Percentiles rank a stretch among this genome's conserved stretches.
phyloP scores from a whole-genome alignment of 805 yeast species.

The Yamadazyma sp. region DNA sequence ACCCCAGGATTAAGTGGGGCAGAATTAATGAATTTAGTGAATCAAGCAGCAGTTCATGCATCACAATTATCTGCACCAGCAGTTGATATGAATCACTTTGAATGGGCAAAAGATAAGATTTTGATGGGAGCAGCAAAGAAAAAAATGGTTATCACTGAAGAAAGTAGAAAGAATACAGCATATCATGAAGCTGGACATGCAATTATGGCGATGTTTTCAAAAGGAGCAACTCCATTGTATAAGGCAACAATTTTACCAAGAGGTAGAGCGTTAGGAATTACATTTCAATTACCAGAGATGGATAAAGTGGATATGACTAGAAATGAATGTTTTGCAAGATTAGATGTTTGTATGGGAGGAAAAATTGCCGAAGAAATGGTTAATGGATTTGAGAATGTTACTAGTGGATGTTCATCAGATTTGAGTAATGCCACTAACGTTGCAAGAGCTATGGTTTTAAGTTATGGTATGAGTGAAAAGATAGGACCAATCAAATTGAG shows the following conservation, averaged over 20 bases:
- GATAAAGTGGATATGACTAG: conserved; percentile 93
- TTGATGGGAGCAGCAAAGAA: conserved; percentile 97
- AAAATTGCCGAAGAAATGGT: conserved; percentile 93
- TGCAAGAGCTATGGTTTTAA: conserved; percentile 95
- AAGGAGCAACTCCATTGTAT: conserved; percentile 92
- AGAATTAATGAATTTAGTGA: conserved; percentile 89
- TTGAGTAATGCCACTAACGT: conserved; percentile 84
- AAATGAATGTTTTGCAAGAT: conserved; percentile 82
- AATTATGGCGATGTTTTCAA: conserved; percentile 91
- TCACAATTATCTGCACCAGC: conserved; percentile 88
- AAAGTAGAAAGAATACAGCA: conserved; percentile 89
- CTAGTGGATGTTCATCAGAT: conserved; percentile 94
- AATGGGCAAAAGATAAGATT: conserved; percentile 99
- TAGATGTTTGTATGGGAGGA: conserved; percentile 99
- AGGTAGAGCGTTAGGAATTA: conserved; percentile 94
- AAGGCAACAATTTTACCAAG: conserved; percentile 97
- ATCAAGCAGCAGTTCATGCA: conserved; percentile 97
- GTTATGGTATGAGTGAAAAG: conserved; percentile 92
- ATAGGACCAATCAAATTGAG: conserved; percentile 90
- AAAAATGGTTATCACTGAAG: conserved; percentile 97
- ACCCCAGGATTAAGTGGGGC: conserved; percentile 99
- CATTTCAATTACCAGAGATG: conserved; percentile 97
- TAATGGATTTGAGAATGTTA: conserved; percentile 88
- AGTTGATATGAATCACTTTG: conserved; percentile 88
- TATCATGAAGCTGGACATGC: conserved; percentile 99